Evolutionary conservation across 2,329 filamentous ascomycete species (phyloP), one percentile per base, ranked within the genome.

Genomic region (Coniochaeta sp.): DNA sequence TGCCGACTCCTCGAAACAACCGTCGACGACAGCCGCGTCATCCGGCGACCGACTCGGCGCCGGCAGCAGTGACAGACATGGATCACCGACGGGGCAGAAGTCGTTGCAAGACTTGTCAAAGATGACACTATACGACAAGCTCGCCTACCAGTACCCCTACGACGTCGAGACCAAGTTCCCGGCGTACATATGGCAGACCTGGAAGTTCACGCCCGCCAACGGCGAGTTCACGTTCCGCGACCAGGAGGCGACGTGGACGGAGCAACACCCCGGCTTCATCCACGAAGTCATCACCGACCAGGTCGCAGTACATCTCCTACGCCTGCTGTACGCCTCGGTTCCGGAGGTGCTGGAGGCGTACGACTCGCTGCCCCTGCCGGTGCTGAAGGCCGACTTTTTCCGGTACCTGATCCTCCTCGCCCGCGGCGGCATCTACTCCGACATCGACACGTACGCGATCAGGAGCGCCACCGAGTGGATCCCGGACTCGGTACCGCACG

Each of bases 111-210:
- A 93, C 72, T 81, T 90, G 70, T 85, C 86, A 61, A 84, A 81
- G 70, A 86, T 90, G 76, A 86, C 89, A 17, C 81, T 93, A 58
- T 81, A 79, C 80, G 89, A 83, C 78, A 96, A 95, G 76, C 85
- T 99, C 60, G 88, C 88, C 58, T 97, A 96, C 78, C 90, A 96
- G 67, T 98, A 95, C 74, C 91, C 93, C 22, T 99, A 98, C 80
- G 90, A 96, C 69, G 81, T 93, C 63, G 86, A 92, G 70, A 75
- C 81, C 67, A 96, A 93, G 73, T 98, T 98, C 73, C 95, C 95
- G 3, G 93, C 92, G 60, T 98, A 96, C 79, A 96, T 99, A 71
- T 99, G 95, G 95, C 95, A 99, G 80, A 99, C 95, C 16, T 99
- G 95, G 95, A 97, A 96, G 74, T 88, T 86, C 69, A 90, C 86